Percentiles rank a stretch among this genome's conserved stretches.
phyloP scores from a whole-genome alignment of 257 asterid genomes.

The Asclepias syriaca region DNA sequence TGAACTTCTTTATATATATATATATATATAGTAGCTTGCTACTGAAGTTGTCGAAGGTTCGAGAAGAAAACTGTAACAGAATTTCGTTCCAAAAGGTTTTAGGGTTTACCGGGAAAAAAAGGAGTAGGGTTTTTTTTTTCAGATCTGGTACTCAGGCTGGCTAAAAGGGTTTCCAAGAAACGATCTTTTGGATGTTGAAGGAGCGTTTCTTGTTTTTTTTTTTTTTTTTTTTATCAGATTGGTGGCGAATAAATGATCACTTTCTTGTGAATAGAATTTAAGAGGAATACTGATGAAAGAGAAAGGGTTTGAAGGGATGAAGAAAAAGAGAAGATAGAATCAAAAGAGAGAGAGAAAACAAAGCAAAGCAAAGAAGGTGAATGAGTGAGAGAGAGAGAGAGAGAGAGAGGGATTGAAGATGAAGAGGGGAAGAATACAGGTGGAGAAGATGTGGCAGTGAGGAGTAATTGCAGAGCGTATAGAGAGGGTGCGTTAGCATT shows the following conservation, averaged over 20 bases:
- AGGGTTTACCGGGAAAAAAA: slow-evolving; percentile 15
- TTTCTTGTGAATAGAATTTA: slow-evolving; percentile 80
- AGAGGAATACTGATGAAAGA: slow-evolving; percentile 28
- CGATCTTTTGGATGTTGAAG: slow-evolving; percentile 8
- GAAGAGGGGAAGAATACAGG: slow-evolving; percentile 19
- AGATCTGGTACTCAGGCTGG: slow-evolving; percentile 37
- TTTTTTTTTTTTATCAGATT: slow-evolving; percentile 9
- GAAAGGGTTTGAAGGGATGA: slow-evolving; percentile 4
- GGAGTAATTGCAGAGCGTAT: slow-evolving; percentile 74
- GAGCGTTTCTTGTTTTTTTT: neutral
- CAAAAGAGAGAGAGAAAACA: slow-evolving; percentile 3
- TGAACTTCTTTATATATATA: neutral
- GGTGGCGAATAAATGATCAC: slow-evolving; percentile 5
- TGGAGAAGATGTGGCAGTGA: slow-evolving; percentile 42
- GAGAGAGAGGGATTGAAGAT: slow-evolving; percentile 18
- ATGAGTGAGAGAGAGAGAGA: slow-evolving; percentile 1
- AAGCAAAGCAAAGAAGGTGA: neutral
- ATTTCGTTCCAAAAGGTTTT: neutral
- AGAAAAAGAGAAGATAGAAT: slow-evolving; percentile 6
- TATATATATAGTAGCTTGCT: neutral
- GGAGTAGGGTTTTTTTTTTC: slow-evolving; percentile 2
- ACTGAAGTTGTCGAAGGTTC: slow-evolving; percentile 1
- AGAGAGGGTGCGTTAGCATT: slow-evolving; percentile 79
- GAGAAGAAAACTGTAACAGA: neutral
- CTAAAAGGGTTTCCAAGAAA: slow-evolving; percentile 1